A percentile compares a stretch with the other conserved stretches of the same genome.
phyloP scores from a whole-genome alignment of 495 filamentous ascomycete species.

The Talaromyces thailandensis region DNA sequence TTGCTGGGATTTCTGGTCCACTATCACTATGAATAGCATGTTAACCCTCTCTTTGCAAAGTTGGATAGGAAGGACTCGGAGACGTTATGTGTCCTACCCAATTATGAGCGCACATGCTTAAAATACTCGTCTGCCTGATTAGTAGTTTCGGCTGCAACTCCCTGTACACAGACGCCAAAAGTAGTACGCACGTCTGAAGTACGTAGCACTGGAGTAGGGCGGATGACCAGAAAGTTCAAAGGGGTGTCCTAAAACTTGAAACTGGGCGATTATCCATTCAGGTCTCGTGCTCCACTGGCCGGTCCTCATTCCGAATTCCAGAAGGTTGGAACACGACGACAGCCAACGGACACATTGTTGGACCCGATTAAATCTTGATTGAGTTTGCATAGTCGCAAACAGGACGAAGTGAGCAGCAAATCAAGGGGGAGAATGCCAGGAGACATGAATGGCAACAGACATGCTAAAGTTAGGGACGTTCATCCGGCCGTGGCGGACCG shows the following conservation, averaged over 20 bases:
- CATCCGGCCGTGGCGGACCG: neutral
- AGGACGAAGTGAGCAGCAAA: neutral
- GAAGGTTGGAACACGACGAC: neutral
- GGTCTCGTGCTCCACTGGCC: neutral
- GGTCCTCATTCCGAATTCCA: neutral
- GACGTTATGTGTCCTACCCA: neutral
- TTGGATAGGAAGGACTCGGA: neutral
- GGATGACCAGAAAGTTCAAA: neutral
- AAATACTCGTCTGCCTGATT: neutral
- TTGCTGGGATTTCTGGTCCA: neutral
- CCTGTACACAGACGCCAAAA: neutral
- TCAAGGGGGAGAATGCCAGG: neutral
- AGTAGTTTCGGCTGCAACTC: neutral
- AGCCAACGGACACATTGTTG: neutral
- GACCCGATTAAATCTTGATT: neutral
- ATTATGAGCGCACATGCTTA: neutral
- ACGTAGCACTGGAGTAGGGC: neutral
- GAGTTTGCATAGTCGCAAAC: neutral
- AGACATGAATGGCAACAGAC: neutral
- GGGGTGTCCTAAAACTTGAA: neutral
- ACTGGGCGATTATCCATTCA: neutral
- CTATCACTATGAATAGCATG: neutral
- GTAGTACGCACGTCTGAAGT: neutral
- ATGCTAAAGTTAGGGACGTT: neutral
- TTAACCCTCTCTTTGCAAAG: no score